Evolutionary conservation across 73 alveolate genomes (phyloP).

Genomic region (Paramecium tetraurelia): DNA sequence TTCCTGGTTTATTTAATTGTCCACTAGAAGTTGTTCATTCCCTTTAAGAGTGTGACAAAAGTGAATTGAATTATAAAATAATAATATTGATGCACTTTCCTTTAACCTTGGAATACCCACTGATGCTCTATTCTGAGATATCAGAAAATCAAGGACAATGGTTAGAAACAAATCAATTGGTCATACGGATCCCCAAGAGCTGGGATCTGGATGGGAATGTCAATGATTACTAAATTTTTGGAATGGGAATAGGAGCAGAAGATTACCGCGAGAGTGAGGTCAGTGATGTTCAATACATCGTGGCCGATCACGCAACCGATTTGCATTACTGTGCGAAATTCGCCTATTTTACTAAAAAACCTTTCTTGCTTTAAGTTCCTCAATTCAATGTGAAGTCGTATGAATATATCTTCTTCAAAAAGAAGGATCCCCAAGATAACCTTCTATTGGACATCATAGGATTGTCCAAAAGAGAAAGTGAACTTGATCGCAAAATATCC

Average conservation of each 20-base stretch:
- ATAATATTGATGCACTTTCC: neutral
- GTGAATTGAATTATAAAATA: neutral
- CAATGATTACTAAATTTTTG: neutral
- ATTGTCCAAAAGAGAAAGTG: neutral
- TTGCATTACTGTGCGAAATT: constrained; percentile 2
- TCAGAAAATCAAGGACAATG: neutral
- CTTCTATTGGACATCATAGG: neutral
- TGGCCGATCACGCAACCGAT: constrained; percentile 21
- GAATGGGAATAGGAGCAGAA: neutral
- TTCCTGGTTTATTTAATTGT: neutral
- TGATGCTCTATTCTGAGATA: neutral
- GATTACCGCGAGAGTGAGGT: neutral
- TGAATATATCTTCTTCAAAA: neutral
- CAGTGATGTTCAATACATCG: neutral
- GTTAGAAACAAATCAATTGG: neutral
- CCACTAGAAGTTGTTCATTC: neutral
- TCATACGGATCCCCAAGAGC: neutral
- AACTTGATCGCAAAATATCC: neutral
- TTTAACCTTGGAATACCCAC: neutral
- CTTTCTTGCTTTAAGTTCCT: neutral
- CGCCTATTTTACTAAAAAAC: neutral
- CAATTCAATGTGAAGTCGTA: neutral
- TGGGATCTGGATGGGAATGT: constrained; percentile 16
- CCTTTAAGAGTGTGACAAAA: neutral
- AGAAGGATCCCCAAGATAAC: neutral